Percentiles rank a stretch among this genome's conserved stretches.
Conservation (phyloP, 768 basidiomycete genomes). For the Porpolomopsis calyptriformis region DNA sequence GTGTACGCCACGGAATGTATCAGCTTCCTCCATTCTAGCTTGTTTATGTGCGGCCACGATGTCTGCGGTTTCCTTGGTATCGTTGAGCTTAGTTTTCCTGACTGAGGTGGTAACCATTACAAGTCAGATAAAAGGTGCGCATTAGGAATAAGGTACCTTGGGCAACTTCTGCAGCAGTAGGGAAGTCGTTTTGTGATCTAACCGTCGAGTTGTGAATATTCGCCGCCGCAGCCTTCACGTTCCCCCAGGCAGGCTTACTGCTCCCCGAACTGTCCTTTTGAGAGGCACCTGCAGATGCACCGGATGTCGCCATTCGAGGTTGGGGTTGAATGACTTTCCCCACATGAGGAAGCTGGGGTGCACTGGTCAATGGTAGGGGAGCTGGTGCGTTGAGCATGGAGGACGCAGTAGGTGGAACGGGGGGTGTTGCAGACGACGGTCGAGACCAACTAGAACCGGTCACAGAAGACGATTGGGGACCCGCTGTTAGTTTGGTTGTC, state of each 20-base stretch:
- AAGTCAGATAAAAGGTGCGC: neutral
- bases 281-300: slow-evolving; percentile 14
- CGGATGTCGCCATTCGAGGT: slow-evolving; percentile 28
- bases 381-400: slow-evolving; percentile 33
- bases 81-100: slow-evolving; percentile 27
- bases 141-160: slow-evolving; percentile 43
- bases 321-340: slow-evolving; percentile 65
- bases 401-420: slow-evolving; percentile 33
- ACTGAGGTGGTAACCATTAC: slow-evolving; percentile 19
- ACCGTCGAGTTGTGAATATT: slow-evolving; percentile 31
- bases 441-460: slow-evolving; percentile 69
- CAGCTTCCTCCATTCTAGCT: slow-evolving; percentile 69
- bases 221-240: slow-evolving; percentile 34
- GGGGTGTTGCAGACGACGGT: slow-evolving; percentile 61
- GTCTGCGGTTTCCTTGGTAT: slow-evolving; percentile 40
- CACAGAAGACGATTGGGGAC: slow-evolving; percentile 43
- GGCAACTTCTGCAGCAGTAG: slow-evolving; percentile 93
- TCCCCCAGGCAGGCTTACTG: slow-evolving; percentile 65
- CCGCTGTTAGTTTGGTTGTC: slow-evolving; percentile 75
- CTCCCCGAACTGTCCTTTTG: slow-evolving; percentile 22
- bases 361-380: slow-evolving; percentile 23
- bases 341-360: slow-evolving; percentile 43
- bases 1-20: slow-evolving; percentile 90
- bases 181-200: slow-evolving; percentile 62
- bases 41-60: slow-evolving; percentile 45